phyloP scores from a whole-genome alignment of 148 eudicot species.

The Rhododendron williamsianum region DNA sequence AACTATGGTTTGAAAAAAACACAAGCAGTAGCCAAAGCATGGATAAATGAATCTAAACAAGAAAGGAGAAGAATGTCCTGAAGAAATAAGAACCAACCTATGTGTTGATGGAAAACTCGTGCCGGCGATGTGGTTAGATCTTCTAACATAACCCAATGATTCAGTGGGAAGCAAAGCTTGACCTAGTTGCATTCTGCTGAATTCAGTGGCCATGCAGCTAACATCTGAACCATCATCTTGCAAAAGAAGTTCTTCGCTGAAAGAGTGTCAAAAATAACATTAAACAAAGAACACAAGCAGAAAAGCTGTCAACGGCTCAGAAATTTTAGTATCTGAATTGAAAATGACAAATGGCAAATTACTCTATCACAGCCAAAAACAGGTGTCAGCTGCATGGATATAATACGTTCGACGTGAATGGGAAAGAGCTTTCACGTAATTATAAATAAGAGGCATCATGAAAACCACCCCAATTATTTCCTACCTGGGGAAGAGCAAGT shows the following conservation, averaged over 20 bases:
- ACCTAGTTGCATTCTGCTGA: constrained; percentile 49
- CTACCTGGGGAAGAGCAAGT: not conserved
- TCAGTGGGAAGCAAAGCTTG: constrained; percentile 36
- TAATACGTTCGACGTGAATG: not conserved
- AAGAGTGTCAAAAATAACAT: constrained; percentile 8
- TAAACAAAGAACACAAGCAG: not conserved
- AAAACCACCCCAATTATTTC: not conserved
- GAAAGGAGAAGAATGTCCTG: not conserved
- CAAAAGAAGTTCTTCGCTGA: constrained; percentile 81
- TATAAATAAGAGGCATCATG: not conserved
- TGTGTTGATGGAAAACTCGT: constrained; percentile 31
- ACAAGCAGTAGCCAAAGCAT: not conserved
- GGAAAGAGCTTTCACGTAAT: not conserved
- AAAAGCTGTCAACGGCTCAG: not conserved
- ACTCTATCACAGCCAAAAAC: not conserved
- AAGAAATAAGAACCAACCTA: constrained; percentile 39
- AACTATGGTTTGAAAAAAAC: not conserved
- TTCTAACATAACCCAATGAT: constrained; percentile 38
- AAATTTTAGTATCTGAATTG: not conserved
- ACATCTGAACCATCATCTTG: constrained; percentile 70
- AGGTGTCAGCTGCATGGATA: not conserved
- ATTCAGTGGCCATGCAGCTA: constrained; percentile 45
- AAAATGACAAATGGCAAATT: not conserved
- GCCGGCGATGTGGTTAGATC: constrained; percentile 30
- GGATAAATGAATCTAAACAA: not conserved